A percentile compares a stretch with the other conserved stretches of the same genome.
These are phyloP conservation scores for Silene latifolia DNA, from an alignment of 148 eudicot genomes.

Conservation along the genomic window DNA sequence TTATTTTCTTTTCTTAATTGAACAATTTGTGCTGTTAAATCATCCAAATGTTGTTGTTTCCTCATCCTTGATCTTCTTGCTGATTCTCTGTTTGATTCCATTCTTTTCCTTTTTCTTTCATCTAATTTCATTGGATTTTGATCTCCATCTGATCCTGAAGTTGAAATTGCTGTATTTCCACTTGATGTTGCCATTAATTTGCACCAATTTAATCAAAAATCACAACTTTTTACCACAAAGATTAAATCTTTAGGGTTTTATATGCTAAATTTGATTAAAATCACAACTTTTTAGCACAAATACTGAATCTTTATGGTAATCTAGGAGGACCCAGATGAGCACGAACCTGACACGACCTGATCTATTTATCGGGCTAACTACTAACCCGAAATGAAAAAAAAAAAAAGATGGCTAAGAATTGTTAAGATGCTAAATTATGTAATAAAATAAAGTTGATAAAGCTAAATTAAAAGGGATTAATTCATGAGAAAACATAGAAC, in stretches of 20 bases:
- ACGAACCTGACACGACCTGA: neutral
- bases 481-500: constrained; percentile 74
- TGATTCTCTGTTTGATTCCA: constrained; percentile 71
- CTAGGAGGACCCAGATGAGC: constrained; percentile 26
- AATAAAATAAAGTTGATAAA: constrained; percentile 3
- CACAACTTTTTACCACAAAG: constrained; percentile 1
- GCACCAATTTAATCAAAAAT: neutral
- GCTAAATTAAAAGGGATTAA: neutral
- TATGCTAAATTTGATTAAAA: neutral
- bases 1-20: constrained; percentile 43
- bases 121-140: constrained; percentile 35
- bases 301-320: neutral
- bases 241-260: neutral
- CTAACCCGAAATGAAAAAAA: neutral
- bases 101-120: constrained; percentile 61
- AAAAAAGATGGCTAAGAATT: neutral
- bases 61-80: constrained; percentile 66
- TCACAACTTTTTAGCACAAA: neutral
- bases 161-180: constrained; percentile 44
- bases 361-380: neutral
- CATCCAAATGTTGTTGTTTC: constrained; percentile 67
- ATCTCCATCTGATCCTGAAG: constrained; percentile 54
- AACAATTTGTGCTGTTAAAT: constrained; percentile 39
- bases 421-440: neutral
- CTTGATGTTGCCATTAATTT: constrained; percentile 49